Evolutionary conservation across 169 alveolate species (phyloP).

Genomic region (Plasmodium falciparum): DNA sequence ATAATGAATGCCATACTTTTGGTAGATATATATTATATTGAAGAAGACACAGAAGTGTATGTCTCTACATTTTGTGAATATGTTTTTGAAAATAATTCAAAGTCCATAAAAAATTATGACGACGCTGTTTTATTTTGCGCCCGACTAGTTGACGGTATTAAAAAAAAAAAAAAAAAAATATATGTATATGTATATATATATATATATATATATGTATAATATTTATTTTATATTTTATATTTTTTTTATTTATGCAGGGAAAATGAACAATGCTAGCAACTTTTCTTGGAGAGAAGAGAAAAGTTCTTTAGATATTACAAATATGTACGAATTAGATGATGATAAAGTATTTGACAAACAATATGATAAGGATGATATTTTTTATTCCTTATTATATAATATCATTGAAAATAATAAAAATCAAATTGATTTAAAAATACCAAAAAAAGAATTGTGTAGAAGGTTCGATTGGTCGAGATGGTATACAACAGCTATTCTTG

Average conservation of each 20-base stretch:
- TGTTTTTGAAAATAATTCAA: slow-evolving; percentile 48
- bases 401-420: slow-evolving; percentile 39
- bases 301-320: slow-evolving; percentile 7
- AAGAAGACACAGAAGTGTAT: slow-evolving; percentile 50
- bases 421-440: slow-evolving; percentile 48
- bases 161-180: too few species aligned
- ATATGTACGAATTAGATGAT: slow-evolving; percentile 42
- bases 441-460: slow-evolving; percentile 72
- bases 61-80: slow-evolving; percentile 55
- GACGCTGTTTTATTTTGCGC: slow-evolving; percentile 69
- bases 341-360: slow-evolving; percentile 26
- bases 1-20: slow-evolving; percentile 59
- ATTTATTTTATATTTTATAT: neutral
- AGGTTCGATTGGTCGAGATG: slow-evolving; percentile 75
- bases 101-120: slow-evolving; percentile 36
- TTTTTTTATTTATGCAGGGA: slow-evolving; percentile 23
- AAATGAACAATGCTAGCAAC: slow-evolving; percentile 22
- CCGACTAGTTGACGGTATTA: slow-evolving; percentile 64
- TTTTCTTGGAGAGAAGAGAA: slow-evolving; percentile 68
- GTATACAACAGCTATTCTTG: slow-evolving; percentile 35
- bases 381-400: slow-evolving; percentile 12
- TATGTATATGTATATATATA: neutral
- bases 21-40: slow-evolving; percentile 51
- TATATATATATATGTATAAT: slow-evolving; percentile 5
- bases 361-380: slow-evolving; percentile 45